Conservation (phyloP, 441 rosid genomes). For the Jatropha multifida region DNA sequence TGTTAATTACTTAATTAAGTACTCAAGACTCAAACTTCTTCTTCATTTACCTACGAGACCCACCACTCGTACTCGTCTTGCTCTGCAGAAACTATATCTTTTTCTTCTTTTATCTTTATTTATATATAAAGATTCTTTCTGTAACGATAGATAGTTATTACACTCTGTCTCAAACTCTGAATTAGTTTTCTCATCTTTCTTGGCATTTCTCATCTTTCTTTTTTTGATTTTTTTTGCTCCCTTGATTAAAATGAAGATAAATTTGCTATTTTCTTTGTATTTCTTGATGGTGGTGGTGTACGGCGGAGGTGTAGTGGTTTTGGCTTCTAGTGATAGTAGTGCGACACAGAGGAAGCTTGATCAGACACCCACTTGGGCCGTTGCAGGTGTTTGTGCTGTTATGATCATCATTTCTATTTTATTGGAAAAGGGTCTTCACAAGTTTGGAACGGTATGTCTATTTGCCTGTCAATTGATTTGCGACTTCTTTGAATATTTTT, state of each 20-base stretch:
- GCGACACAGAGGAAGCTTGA: slow-evolving; percentile 56
- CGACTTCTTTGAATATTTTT: neutral
- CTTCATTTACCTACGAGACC: neutral
- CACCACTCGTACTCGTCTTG: no score
- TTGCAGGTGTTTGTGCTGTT: slow-evolving; percentile 62
- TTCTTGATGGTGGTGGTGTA: neutral
- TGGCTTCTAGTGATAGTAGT: slow-evolving; percentile 16
- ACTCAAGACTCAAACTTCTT: neutral
- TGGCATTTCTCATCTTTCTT: neutral
- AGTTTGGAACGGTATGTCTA: slow-evolving; percentile 45
- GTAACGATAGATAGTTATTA: no score
- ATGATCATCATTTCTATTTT: slow-evolving; percentile 68
- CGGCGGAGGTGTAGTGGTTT: slow-evolving; percentile 20
- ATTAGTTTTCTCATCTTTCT: neutral
- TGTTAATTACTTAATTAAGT: neutral
- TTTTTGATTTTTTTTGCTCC: neutral
- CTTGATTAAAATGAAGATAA: slow-evolving; percentile 1
- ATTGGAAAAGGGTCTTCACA: slow-evolving; percentile 64
- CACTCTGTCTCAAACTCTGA: neutral
- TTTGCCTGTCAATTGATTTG: neutral
- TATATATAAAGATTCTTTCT: neutral
- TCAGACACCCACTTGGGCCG: slow-evolving; percentile 94
- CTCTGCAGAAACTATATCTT: neutral
- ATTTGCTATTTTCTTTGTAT: neutral
- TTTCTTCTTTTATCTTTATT: neutral